Evolutionary conservation across 192 early-diverging fungal species (phyloP).

Genomic region (Cladochytrium replicatum): DNA sequence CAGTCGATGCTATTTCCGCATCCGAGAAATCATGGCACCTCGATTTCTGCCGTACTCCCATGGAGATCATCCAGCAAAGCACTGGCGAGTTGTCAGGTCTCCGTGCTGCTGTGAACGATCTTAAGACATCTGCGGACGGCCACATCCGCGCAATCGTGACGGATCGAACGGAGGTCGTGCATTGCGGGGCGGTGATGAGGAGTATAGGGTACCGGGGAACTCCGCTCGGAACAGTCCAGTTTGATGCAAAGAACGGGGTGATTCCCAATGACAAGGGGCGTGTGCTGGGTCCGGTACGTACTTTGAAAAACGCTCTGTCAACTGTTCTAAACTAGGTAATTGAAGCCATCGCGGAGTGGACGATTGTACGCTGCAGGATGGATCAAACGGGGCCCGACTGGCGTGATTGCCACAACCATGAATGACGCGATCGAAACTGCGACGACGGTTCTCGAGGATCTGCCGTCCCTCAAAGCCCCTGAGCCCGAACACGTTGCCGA

Average conservation of each 20-base stretch:
- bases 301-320: neutral
- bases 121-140: slow-evolving; percentile 14
- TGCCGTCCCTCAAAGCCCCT: slow-evolving; percentile 11
- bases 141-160: slow-evolving; percentile 49
- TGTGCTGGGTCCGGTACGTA: slow-evolving; percentile 34
- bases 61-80: slow-evolving; percentile 28
- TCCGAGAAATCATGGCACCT: slow-evolving; percentile 53
- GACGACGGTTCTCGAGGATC: slow-evolving; percentile 50
- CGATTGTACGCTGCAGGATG: slow-evolving; percentile 87
- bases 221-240: slow-evolving; percentile 61
- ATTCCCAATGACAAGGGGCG: slow-evolving; percentile 80
- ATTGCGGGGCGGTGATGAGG: slow-evolving; percentile 60
- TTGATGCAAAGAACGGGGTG: slow-evolving; percentile 52
- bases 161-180: slow-evolving; percentile 39
- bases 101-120: slow-evolving; percentile 12
- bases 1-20: slow-evolving; percentile 28
- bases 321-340: neutral
- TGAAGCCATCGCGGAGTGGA: too few relatives aligned
- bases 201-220: slow-evolving; percentile 84
- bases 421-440: slow-evolving; percentile 87
- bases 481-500: slow-evolving; percentile 7
- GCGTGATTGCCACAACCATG: slow-evolving; percentile 93
- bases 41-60: slow-evolving; percentile 64
- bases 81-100: slow-evolving; percentile 1
- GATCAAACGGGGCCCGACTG: slow-evolving; percentile 90